Evolutionary conservation across 257 asterid species (phyloP).

Genomic region (Thymus mandschuricus): DNA sequence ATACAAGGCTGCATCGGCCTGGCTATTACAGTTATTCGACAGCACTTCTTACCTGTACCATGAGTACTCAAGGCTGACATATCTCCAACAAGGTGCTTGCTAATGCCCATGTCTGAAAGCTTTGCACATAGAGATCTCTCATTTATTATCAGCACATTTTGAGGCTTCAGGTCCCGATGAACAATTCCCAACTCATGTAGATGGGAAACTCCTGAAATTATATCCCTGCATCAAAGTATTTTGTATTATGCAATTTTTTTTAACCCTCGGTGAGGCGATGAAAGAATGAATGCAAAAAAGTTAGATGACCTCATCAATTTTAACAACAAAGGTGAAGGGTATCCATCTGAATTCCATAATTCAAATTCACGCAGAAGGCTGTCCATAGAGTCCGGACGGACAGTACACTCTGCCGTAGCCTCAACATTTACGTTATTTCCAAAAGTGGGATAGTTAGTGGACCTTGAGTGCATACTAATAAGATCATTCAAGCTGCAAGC

Average conservation of each 20-base stretch:
- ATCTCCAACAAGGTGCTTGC: slow-evolving; percentile 86
- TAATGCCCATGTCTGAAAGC: slow-evolving; percentile 97
- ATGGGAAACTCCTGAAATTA: slow-evolving; percentile 82
- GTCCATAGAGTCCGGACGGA: slow-evolving; percentile 48
- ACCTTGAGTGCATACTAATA: slow-evolving; percentile 53
- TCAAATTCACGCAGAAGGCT: slow-evolving; percentile 41
- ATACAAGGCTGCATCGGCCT: slow-evolving; percentile 11
- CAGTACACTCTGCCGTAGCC: slow-evolving; percentile 40
- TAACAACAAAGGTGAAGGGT: slow-evolving; percentile 74
- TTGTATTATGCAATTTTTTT: slow-evolving; percentile 11
- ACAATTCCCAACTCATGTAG: slow-evolving; percentile 90
- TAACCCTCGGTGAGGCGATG: background rate
- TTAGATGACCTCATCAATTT: slow-evolving; percentile 76
- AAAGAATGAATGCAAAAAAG: slow-evolving; percentile 20
- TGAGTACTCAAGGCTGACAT: slow-evolving; percentile 81
- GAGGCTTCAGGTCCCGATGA: slow-evolving; percentile 96
- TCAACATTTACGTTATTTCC: slow-evolving; percentile 44
- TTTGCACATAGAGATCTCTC: slow-evolving; percentile 75
- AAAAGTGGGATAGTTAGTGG: slow-evolving; percentile 38
- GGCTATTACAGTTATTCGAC: slow-evolving; percentile 2
- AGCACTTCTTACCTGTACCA: slow-evolving; percentile 66
- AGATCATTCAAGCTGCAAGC: slow-evolving; percentile 87
- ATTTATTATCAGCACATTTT: slow-evolving; percentile 67
- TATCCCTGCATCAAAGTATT: slow-evolving; percentile 64
- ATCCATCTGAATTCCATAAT: slow-evolving; percentile 68